These are phyloP conservation scores for Ligustrum vulgare DNA, from an alignment of 257 asterid species.

Conservation along the genomic window DNA sequence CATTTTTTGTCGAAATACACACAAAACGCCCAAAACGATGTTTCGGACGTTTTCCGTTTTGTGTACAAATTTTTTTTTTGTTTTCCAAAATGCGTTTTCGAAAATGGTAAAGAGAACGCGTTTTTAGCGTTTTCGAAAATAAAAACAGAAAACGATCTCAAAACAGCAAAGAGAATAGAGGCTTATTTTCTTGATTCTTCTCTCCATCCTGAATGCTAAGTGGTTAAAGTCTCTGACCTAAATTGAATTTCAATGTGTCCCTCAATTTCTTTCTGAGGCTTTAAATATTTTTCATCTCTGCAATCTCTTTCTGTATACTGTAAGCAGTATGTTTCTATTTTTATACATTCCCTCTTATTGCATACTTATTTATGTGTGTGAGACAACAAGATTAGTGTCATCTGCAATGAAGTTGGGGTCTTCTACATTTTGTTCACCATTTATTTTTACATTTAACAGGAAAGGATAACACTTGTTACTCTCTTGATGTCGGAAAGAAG, in stretches of 20 bases:
- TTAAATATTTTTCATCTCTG: neutral
- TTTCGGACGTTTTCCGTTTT: too few species aligned
- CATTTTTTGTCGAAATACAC: too few species aligned
- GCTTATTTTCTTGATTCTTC: too few species aligned
- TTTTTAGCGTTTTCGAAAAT: too few species aligned
- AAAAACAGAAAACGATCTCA: too few species aligned
- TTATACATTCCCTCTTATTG: neutral
- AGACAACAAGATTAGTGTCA: neutral
- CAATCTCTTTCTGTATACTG: neutral
- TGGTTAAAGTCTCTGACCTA: neutral
- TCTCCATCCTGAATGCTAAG: neutral
- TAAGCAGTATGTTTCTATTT: neutral
- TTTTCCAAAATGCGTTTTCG: too few species aligned
- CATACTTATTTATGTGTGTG: neutral
- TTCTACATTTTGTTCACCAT: neutral
- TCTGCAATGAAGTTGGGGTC: neutral
- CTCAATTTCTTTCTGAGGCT: neutral
- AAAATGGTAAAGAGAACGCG: too few species aligned
- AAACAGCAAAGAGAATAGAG: too few species aligned
- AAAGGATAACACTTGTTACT: too few species aligned
- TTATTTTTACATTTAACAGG: neutral
- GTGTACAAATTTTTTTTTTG: too few species aligned
- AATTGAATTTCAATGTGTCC: neutral
- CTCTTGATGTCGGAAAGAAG: neutral
- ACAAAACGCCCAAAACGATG: too few species aligned